Evolutionary conservation across 805 yeast species (phyloP), one percentile per base, ranked within the genome.

Genomic region (Ogataea methylovora): DNA sequence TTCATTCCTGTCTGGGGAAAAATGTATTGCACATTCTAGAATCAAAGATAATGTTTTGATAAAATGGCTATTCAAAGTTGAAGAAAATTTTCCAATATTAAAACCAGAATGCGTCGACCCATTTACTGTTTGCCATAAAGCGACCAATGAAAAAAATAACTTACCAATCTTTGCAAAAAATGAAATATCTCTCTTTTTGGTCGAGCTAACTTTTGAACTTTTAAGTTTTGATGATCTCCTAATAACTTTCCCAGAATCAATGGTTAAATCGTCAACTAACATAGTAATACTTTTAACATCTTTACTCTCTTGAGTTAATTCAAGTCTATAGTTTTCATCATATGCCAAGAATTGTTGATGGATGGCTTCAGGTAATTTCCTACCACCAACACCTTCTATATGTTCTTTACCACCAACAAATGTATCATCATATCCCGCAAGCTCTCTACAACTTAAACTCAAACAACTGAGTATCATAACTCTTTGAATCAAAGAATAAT

Each of bases 401-500:
- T 40, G 59, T 5, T 69, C 65, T 9, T 60, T 56, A 11, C 61
- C 61, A 30, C 34, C 53, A 2, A 67, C 53, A n/a, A 65, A 66
- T 0, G 52, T 63, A 50, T 80, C 90, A 4, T 68, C 65, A 21
- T 65, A 53, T 0, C 87, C 90, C 29, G 81, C 62, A 8, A 87
- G 61, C 42, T 83, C 86, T 39, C 95, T 58, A 0, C 87, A 85
- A 3, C 84, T 73, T 17, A 87, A 58, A 0, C 88, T 79, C 10
- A 85, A 50, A 1, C 84, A 61, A 4, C 88, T 73, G 14, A 92
- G 54, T 8, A 88, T 63, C 20, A 73, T 59, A 58, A 88, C 65
- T 31, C 97, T 58, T 39, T 80, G 88, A 40, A 83, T 92, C 14
- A 92, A 53, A 0, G 95, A 85, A 41, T 81, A 75, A 48, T 90